Evolutionary conservation across 345 rosid species (phyloP).

Genomic region (Citrus cavaleriei): DNA sequence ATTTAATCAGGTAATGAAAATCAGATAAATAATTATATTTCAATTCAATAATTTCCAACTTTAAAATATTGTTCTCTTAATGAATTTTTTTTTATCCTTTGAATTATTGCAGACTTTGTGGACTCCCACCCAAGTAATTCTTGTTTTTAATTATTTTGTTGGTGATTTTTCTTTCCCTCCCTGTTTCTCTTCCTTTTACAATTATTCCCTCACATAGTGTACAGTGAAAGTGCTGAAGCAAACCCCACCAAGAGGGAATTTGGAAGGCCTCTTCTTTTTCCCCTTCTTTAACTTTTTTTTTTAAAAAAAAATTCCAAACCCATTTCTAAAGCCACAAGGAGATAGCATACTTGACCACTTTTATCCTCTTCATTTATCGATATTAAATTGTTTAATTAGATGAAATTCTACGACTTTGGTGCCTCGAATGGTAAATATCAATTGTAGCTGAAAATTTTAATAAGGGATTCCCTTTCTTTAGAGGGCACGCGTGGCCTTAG

Average conservation of each 20-base stretch:
- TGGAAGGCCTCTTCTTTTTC: constrained; percentile 33
- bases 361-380: constrained; percentile 13
- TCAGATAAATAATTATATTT: neutral
- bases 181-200: constrained; percentile 26
- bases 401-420: neutral
- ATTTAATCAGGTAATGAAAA: neutral
- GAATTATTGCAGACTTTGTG: constrained; percentile 11
- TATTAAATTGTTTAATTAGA: neutral
- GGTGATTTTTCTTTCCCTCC: constrained; percentile 17
- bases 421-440: constrained; percentile 12
- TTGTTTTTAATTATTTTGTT: constrained; percentile 21
- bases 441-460: neutral
- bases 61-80: neutral
- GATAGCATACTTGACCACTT: constrained; percentile 18
- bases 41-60: neutral
- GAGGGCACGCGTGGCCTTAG: constrained; percentile 15
- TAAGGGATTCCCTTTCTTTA: constrained; percentile 15
- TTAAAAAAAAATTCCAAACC: constrained; percentile 38
- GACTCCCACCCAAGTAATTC: constrained; percentile 17
- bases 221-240: constrained; percentile 31
- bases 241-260: constrained; percentile 51
- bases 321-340: constrained; percentile 38
- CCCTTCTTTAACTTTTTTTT: constrained; percentile 30
- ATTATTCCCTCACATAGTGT: constrained; percentile 24
- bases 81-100: neutral